phyloP scores from a whole-genome alignment of 2,329 filamentous ascomycete species.

The Hymenoscyphus fructigenus region DNA sequence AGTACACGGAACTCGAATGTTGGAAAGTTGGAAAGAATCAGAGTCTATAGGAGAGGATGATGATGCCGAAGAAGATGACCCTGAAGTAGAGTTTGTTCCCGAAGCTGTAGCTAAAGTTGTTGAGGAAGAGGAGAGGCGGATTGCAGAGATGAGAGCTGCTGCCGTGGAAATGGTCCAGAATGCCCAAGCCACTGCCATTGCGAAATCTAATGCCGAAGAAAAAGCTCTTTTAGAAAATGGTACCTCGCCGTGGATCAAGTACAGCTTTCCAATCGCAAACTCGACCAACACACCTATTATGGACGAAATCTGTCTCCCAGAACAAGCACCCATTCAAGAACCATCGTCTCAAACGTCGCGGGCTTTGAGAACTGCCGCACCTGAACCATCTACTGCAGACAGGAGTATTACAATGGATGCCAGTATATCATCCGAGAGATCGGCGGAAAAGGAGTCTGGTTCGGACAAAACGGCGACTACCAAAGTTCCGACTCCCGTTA shows the following conservation, averaged over 20 bases:
- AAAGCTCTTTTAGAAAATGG: conserved; percentile 10
- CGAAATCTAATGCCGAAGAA: conserved; percentile 14
- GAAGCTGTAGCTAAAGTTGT: conserved; percentile 37
- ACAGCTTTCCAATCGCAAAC: conserved; percentile 14
- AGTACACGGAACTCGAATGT: conserved; percentile 89
- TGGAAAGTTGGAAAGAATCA: conserved; percentile 88
- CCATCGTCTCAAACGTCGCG: not conserved
- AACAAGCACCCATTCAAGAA: conserved; percentile 18
- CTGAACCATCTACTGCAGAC: not conserved
- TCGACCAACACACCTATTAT: conserved; percentile 5
- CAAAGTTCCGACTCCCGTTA: not conserved
- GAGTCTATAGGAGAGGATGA: conserved; percentile 66
- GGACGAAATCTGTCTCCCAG: conserved; percentile 20
- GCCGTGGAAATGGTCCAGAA: conserved; percentile 23
- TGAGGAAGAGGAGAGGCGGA: conserved; percentile 31
- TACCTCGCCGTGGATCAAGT: conserved; percentile 22
- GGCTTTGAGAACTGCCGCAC: not conserved
- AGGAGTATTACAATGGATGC: not conserved
- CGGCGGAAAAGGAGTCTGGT: not conserved
- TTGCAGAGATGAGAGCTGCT: conserved; percentile 19
- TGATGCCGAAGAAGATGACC: conserved; percentile 40
- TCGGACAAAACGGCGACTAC: not conserved
- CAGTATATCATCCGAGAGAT: not conserved
- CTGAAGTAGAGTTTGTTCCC: conserved; percentile 30
- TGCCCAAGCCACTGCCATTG: conserved; percentile 34